These are phyloP conservation scores for Linnemannia elongata DNA, from an alignment of 192 early-diverging fungal genomes.

Conservation along the genomic window DNA sequence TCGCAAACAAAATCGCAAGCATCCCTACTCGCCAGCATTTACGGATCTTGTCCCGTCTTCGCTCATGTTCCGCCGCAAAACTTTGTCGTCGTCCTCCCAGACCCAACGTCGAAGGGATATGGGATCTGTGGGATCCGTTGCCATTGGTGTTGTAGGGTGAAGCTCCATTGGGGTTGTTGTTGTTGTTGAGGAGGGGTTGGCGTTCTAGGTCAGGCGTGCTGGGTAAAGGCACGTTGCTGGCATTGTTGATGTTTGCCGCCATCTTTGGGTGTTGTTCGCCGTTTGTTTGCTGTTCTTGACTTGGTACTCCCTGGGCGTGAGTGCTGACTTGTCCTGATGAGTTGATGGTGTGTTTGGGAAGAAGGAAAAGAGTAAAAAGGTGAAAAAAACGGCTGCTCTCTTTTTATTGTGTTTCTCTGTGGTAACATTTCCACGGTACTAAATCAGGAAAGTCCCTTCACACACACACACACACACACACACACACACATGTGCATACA, in stretches of 20 bases:
- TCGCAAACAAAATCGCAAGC: conserved; percentile 16
- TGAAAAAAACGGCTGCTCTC: not conserved
- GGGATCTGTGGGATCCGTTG: conserved; percentile 20
- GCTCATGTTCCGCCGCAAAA: not conserved
- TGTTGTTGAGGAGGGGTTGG: conserved; percentile 31
- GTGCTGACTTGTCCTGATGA: not conserved
- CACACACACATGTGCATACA: not conserved
- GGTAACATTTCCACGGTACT: not conserved
- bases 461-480: not conserved
- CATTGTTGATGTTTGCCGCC: not conserved
- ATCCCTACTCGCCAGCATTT: conserved; percentile 37
- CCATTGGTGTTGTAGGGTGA: conserved; percentile 17
- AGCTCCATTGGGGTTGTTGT: not conserved
- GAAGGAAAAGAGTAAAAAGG: conserved; percentile 10
- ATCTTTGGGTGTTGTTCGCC: not conserved
- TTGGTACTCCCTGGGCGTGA: not conserved
- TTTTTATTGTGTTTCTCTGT: not conserved
- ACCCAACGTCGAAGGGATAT: conserved; percentile 28
- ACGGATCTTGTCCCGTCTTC: conserved; percentile 13
- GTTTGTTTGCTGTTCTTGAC: not conserved
- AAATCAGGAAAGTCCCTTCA: not conserved
- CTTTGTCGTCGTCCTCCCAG: not conserved
- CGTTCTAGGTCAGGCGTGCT: conserved; percentile 44
- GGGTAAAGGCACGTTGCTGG: conserved; percentile 18
- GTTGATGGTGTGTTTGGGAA: not conserved